These are phyloP conservation scores for Kazachstania bromeliacearum DNA, from an alignment of 805 yeast genomes.

Conservation along the genomic window DNA sequence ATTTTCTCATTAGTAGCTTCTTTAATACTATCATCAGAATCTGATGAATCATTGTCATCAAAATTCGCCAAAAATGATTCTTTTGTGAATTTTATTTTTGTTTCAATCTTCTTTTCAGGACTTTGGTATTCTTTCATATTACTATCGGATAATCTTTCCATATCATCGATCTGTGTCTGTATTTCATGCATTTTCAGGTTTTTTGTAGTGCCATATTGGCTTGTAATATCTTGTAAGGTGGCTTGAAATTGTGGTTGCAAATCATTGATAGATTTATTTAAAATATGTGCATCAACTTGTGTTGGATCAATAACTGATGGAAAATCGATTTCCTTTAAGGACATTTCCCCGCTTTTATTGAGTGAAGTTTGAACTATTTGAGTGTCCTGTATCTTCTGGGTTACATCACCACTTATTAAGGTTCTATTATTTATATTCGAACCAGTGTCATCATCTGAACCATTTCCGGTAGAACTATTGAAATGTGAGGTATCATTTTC, in stretches of 20 bases:
- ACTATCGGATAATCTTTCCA: neutral
- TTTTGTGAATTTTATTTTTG: constrained; percentile 11
- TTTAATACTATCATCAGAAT: constrained; percentile 1
- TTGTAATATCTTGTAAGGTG: no score
- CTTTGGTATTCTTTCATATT: constrained; percentile 4
- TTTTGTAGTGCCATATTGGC: neutral
- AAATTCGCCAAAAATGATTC: constrained; percentile 18
- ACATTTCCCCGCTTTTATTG: no score
- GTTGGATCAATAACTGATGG: no score
- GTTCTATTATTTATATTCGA: no score
- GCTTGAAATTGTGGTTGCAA: no score
- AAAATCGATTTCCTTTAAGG: no score
- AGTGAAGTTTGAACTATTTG: no score
- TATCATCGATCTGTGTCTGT: constrained; percentile 10
- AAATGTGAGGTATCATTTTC: neutral
- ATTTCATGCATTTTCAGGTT: constrained; percentile 13
- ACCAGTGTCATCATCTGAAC: neutral
- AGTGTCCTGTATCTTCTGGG: no score
- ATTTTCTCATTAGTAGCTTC: neutral
- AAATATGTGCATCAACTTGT: no score
- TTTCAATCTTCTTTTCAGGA: neutral
- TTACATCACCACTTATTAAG: no score
- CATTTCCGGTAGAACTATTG: no score
- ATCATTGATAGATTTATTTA: no score
- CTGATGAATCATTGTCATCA: constrained; percentile 12